Evolutionary conservation across 371 early-diverging fungal genomes (phyloP).

Genomic region (Dichotomocladium elegans): DNA sequence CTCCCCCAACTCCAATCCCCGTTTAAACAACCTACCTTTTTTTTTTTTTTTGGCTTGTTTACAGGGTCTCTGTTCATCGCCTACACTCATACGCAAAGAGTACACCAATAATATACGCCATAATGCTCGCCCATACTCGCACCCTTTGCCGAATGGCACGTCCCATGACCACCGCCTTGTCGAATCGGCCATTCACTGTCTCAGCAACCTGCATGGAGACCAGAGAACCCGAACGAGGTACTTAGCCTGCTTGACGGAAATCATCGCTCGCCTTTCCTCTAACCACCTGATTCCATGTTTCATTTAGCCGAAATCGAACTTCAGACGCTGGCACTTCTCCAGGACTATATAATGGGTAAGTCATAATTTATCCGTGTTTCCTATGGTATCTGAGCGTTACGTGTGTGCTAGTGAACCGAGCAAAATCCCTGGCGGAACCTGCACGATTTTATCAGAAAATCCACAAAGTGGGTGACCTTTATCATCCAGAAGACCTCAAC

Average conservation of each 20-base stretch:
- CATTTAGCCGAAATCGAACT: slow-evolving; percentile 8
- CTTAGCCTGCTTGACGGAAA: background rate
- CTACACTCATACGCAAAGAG: too few species aligned
- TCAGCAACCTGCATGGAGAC: background rate
- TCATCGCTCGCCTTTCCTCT: background rate
- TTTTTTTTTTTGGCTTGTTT: too few species aligned
- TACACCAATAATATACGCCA: too few species aligned
- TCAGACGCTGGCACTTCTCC: slow-evolving; percentile 21
- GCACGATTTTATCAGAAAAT: slow-evolving; percentile 38
- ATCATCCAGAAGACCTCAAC: slow-evolving; percentile 53
- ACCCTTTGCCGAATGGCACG: background rate
- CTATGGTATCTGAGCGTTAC: background rate
- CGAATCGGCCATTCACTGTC: background rate
- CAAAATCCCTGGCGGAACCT: slow-evolving; percentile 17
- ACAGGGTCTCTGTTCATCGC: too few species aligned
- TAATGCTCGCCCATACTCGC: background rate
- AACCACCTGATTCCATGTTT: background rate
- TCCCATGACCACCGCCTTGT: background rate
- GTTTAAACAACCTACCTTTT: background rate
- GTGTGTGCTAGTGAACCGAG: slow-evolving; percentile 22
- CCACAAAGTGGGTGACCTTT: slow-evolving; percentile 39
- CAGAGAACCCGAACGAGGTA: background rate
- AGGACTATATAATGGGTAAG: slow-evolving; percentile 25
- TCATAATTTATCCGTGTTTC: background rate
- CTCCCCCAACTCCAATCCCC: background rate